A percentile compares a stretch with the other conserved stretches of the same genome.
These are phyloP conservation scores for Ilex aquifolium DNA, from an alignment of 257 asterid genomes.

Conservation along the genomic window DNA sequence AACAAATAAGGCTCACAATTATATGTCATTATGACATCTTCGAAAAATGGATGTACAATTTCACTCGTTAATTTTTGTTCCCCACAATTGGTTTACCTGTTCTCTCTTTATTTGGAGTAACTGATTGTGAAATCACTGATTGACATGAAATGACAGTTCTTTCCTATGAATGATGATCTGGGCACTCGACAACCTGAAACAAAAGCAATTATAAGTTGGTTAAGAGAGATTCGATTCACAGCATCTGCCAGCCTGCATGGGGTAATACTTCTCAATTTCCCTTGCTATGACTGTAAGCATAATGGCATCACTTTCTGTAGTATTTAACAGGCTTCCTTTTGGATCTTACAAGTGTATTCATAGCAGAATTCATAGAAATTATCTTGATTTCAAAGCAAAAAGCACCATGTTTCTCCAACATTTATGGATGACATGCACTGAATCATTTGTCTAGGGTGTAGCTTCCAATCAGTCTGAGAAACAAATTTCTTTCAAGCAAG, in stretches of 20 bases:
- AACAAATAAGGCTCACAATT: too few species aligned
- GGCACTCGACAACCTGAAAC: slow-evolving; percentile 89
- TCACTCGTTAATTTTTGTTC: not conserved
- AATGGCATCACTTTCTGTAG: too few species aligned
- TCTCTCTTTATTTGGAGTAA: slow-evolving; percentile 11
- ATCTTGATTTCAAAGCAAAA: too few species aligned
- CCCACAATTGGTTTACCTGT: not conserved
- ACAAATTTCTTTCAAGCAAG: too few species aligned
- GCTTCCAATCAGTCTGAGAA: too few species aligned
- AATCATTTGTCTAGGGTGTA: too few species aligned
- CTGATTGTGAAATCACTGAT: slow-evolving; percentile 32
- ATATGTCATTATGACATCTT: too few species aligned
- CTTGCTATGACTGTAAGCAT: not conserved
- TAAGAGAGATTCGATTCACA: slow-evolving; percentile 63
- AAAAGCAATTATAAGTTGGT: slow-evolving; percentile 87
- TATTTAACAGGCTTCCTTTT: too few species aligned
- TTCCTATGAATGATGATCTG: slow-evolving; percentile 78
- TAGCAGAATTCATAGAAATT: too few species aligned
- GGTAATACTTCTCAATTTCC: slow-evolving; percentile 41
- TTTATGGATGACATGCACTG: too few species aligned
- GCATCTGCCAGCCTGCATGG: slow-evolving; percentile 97
- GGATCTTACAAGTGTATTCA: too few species aligned
- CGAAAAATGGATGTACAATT: not conserved
- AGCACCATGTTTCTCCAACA: too few species aligned
- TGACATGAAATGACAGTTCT: slow-evolving; percentile 82